Conservation (phyloP, 2,329 filamentous ascomycete genomes). For the Scedosporium dehoogii region DNA sequence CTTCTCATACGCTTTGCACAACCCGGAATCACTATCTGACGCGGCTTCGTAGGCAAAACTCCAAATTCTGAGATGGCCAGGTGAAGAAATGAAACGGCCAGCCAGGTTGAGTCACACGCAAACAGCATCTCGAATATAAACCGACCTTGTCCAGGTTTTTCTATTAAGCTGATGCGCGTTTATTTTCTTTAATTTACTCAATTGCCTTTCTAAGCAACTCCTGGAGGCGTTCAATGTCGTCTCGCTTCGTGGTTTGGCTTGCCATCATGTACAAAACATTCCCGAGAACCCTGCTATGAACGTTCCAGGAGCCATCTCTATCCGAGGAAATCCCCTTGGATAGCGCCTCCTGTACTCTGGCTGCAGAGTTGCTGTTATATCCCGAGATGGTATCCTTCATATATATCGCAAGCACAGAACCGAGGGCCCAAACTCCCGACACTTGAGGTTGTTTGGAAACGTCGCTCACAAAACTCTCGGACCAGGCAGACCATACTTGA, state of each 20-base stretch:
- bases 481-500: constrained; percentile 61
- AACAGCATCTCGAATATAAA: too few species aligned
- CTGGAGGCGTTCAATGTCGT: constrained; percentile 10
- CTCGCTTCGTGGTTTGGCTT: constrained; percentile 30
- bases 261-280: constrained; percentile 52
- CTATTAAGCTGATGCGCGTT: too few species aligned
- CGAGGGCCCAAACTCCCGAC: constrained; percentile 60
- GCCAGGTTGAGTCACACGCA: too few species aligned
- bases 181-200: neutral
- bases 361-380: constrained; percentile 37
- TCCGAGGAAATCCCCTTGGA: neutral
- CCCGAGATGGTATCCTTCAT: constrained; percentile 31
- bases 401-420: constrained; percentile 62
- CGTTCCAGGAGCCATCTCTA: constrained; percentile 28
- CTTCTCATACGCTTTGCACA: too few species aligned
- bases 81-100: too few species aligned
- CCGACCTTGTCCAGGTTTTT: too few species aligned
- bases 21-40: too few species aligned
- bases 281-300: constrained; percentile 44
- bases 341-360: constrained; percentile 29
- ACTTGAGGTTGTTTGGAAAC: constrained; percentile 46
- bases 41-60: too few species aligned
- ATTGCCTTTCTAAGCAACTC: neutral
- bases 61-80: too few species aligned
- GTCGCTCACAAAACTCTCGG: constrained; percentile 43